Evolutionary conservation across 129 eudicot genomes (phyloP).

Genomic region (Flaveria ramosissima): DNA sequence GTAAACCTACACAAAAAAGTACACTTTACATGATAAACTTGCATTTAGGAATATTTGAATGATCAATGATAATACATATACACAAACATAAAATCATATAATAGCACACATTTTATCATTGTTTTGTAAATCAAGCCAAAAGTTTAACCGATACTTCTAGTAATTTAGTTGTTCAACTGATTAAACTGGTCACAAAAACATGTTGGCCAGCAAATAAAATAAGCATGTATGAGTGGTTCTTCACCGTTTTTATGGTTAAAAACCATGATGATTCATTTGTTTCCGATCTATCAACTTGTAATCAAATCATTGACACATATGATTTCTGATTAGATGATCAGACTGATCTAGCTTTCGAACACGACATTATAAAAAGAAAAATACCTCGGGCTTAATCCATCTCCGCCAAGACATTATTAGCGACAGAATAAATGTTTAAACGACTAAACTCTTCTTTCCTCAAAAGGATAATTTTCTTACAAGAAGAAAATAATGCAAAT

Average conservation of each 20-base stretch:
- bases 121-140: neutral
- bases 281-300: neutral
- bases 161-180: neutral
- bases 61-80: neutral
- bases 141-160: neutral
- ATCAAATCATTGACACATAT: neutral
- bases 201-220: neutral
- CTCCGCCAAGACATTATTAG: constrained; percentile 34
- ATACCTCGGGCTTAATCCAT: constrained; percentile 55
- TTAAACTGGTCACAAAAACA: neutral
- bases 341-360: neutral
- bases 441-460: neutral
- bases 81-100: neutral
- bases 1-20: constrained; percentile 34
- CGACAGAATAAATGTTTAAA: neutral
- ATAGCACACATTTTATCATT: neutral
- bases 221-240: neutral
- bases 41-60: neutral
- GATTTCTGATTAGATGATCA: neutral
- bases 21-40: neutral
- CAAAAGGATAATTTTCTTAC: neutral
- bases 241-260: neutral
- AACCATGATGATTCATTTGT: neutral
- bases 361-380: neutral
- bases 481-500: neutral